Evolutionary conservation across 768 basidiomycete species (phyloP), one percentile per base, ranked within the genome.

Genomic region (Lactarius hatsudake): DNA sequence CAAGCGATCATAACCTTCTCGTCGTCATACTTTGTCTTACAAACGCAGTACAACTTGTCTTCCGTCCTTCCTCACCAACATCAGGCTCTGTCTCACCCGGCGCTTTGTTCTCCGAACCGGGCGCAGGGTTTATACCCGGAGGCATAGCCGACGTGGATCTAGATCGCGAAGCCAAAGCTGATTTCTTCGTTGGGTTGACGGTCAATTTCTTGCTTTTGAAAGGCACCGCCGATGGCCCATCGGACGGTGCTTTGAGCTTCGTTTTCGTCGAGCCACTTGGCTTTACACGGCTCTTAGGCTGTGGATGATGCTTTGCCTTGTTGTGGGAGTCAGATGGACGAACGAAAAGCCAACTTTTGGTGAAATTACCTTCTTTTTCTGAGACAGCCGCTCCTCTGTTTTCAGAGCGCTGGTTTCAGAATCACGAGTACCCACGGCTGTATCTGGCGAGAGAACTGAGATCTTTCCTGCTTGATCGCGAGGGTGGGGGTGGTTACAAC

Each of bases 1-100:
- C 94, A 96, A 32, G 92, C 94, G 75, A 96, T 94, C 94, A 96
- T 96, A 68, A 89, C 83, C 61, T 85, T 81, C 74, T 93, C 91
- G 75, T 94, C 90, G 70, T 96, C 91, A 70, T 96, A 96, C 71
- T 81, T 84, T 26, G 89, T 91, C 77, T 91, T 86, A 80, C 94
- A 97, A 17, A 96, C 80, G 73, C 94, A 96, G 72, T 96, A 96
- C 60, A 94, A 76, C 75, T 89, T 87, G 72, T 90, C 87, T 71
- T 91, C 83, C 55, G 71, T 74, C 36, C 76, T n/a, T 79, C 76
- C 17, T 77, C 77, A n/a, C 78, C 81, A 17, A 80, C 75, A 62
- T 80, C 79, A 40, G 43, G 62, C 42, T 74, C 78, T 32, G 77
- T 77, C 32, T 72, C 74, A 32, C 64, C 72, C 43, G 73, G 69